Evolutionary conservation across 495 filamentous ascomycete species (phyloP).

Genomic region (Penicillium arizonense): DNA sequence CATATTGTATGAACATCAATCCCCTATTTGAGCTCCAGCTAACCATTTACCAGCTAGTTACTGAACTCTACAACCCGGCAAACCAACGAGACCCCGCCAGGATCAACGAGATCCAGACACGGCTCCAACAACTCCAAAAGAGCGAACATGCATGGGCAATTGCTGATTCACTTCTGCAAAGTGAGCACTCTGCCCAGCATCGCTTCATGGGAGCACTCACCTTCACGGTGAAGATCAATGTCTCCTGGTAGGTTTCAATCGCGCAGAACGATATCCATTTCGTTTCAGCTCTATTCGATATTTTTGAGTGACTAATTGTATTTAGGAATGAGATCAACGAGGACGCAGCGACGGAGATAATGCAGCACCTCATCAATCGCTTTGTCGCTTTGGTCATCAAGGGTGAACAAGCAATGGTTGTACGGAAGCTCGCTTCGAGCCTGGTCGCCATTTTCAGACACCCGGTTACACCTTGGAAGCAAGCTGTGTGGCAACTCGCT

Average conservation of each 20-base stretch:
- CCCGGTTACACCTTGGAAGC: slow-evolving; percentile 64
- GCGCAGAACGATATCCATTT: neutral
- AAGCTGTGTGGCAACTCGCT: slow-evolving; percentile 65
- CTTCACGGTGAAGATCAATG: slow-evolving; percentile 87
- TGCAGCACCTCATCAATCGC: slow-evolving; percentile 70
- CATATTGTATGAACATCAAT: slow-evolving; percentile 5
- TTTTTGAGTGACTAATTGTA: slow-evolving; percentile 15
- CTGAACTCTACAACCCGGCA: slow-evolving; percentile 69
- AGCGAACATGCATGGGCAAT: slow-evolving; percentile 82
- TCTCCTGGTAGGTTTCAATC: slow-evolving; percentile 19
- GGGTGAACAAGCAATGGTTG: slow-evolving; percentile 62
- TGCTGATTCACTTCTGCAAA: slow-evolving; percentile 67
- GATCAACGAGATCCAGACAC: slow-evolving; percentile 68
- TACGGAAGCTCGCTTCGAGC: slow-evolving; percentile 80
- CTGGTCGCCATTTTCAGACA: slow-evolving; percentile 78
- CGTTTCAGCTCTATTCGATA: neutral
- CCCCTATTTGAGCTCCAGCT: neutral
- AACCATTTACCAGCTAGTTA: slow-evolving; percentile 30
- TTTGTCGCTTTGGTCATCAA: slow-evolving; percentile 57
- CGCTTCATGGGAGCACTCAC: slow-evolving; percentile 94
- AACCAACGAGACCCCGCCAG: slow-evolving; percentile 46
- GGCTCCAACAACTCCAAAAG: slow-evolving; percentile 73
- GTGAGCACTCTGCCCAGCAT: slow-evolving; percentile 60
- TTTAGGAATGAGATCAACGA: slow-evolving; percentile 59
- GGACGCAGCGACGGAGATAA: slow-evolving; percentile 58